Evolutionary conservation across 176 grass and related monocot species (phyloP).

Genomic region (Panicum miliaceum): DNA sequence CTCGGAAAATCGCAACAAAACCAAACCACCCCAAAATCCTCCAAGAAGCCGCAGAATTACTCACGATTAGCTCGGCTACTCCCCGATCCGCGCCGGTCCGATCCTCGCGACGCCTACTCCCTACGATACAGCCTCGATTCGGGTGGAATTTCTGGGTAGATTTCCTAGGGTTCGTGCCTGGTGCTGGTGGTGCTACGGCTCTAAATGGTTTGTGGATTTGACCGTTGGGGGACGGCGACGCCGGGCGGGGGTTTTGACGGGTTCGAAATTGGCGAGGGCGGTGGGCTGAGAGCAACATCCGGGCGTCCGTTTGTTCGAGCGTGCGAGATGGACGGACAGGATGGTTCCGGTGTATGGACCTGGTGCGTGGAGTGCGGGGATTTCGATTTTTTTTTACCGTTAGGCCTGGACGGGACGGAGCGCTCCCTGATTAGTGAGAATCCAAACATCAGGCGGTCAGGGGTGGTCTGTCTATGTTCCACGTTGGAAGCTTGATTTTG

Average conservation of each 20-base stretch:
- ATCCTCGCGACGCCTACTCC: neutral
- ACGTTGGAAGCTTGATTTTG: neutral
- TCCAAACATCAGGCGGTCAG: neutral
- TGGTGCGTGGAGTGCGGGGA: neutral
- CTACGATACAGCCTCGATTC: neutral
- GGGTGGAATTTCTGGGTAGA: conserved; percentile 1
- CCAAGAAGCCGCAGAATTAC: conserved; percentile 15
- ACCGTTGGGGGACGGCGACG: neutral
- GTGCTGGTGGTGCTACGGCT: conserved; percentile 16
- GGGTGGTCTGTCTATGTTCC: neutral
- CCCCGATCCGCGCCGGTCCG: neutral
- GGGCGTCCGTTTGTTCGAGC: neutral
- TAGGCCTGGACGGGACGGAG: neutral
- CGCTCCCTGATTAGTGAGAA: neutral
- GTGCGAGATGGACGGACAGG: neutral
- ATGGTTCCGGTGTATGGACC: conserved; percentile 27
- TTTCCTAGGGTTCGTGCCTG: conserved; percentile 28
- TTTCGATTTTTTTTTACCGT: conserved; percentile 19
- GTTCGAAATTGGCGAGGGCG: conserved; percentile 15
- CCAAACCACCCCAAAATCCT: neutral
- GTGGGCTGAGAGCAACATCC: conserved; percentile 13
- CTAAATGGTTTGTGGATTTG: neutral
- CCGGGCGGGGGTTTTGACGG: conserved; percentile 7
- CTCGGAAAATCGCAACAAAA: neutral
- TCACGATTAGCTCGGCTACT: conserved; percentile 27